Evolutionary conservation across 139 green algal species (phyloP), one percentile per base, ranked within the genome.

Genomic region (Pseudopediastrum boryanum): DNA sequence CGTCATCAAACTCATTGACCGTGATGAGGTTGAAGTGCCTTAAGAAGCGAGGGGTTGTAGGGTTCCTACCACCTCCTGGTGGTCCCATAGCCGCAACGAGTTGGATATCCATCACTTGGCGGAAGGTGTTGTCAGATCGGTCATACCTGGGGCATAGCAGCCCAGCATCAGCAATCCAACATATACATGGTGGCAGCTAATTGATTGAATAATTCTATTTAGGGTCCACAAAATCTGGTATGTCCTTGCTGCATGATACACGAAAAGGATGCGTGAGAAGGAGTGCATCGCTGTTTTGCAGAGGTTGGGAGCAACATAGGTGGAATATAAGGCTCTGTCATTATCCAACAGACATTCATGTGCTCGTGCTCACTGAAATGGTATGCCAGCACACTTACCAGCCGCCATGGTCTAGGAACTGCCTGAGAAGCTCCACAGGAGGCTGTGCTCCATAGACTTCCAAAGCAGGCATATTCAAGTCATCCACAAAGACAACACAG

Each of bases 41-140:
- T 44, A 92, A 74, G 75, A 92, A 93, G 38, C 91, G 83, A 58
- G 92, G 89, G 12, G 88, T 95, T 54, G 94, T 87, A 42, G 66
- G 61, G 82, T 93, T 94, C 46, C 91, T 82, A 35, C 91, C 91
- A 6, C 88, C 89, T 27, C 91, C 91, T 1, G 92, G 89, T 2
- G 89, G 90, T 0, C 92, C 92, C 91, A 95, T 95, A n/a, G 91
- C 92, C 19, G 79, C 83, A 51, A 95, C 87, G 74, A 94, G 89
- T 85, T 95, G 91, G 23, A 93, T 84, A 79, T 96, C 91, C 29
- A 88, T 85, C 58, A 96, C 83, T 67, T 84, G 78, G 23, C 89
- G 69, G 77, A 91, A 92, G 0, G 65, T 89, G 79, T 92, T 89
- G 82, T 94, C 90, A n/a, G 85, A 70, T 41, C 90, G 83, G 69